These are phyloP conservation scores for Candida easanensis DNA, from an alignment of 805 yeast genomes.

Conservation along the genomic window DNA sequence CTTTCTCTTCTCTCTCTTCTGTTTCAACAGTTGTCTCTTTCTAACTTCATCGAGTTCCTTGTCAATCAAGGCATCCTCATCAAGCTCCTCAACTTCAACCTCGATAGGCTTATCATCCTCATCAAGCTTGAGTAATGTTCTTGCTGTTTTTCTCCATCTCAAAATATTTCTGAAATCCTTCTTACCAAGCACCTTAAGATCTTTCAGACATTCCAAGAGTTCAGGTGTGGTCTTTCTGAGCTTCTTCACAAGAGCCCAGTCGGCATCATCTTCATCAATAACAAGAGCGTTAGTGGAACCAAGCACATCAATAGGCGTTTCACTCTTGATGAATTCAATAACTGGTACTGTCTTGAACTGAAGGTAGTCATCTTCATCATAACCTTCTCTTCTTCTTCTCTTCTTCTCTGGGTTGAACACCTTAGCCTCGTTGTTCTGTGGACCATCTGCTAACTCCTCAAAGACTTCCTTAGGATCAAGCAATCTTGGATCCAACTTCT, in stretches of 20 bases:
- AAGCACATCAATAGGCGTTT: slow-evolving; percentile 78
- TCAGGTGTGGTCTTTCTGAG: slow-evolving; percentile 78
- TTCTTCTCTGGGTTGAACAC: slow-evolving; percentile 93
- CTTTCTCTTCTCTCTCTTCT: slow-evolving; percentile 78
- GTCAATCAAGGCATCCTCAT: slow-evolving; percentile 88
- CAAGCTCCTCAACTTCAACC: slow-evolving; percentile 64
- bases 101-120: slow-evolving; percentile 42
- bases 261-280: slow-evolving; percentile 57
- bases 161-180: slow-evolving; percentile 85
- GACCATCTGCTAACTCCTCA: slow-evolving; percentile 79
- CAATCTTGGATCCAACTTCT: slow-evolving; percentile 87
- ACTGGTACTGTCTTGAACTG: slow-evolving; percentile 69
- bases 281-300: slow-evolving; percentile 70
- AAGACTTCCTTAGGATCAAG: slow-evolving; percentile 91
- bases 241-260: slow-evolving; percentile 68
- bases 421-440: slow-evolving; percentile 82
- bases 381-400: slow-evolving; percentile 90
- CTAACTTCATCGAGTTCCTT: slow-evolving; percentile 75
- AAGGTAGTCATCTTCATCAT: slow-evolving; percentile 86
- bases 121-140: slow-evolving; percentile 70
- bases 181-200: slow-evolving; percentile 89
- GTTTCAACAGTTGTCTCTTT: slow-evolving; percentile 64
- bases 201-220: slow-evolving; percentile 79
- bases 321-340: slow-evolving; percentile 76
- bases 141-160: slow-evolving; percentile 85